Conservation (phyloP, 768 basidiomycete species). For the Baorangia bicolor region DNA sequence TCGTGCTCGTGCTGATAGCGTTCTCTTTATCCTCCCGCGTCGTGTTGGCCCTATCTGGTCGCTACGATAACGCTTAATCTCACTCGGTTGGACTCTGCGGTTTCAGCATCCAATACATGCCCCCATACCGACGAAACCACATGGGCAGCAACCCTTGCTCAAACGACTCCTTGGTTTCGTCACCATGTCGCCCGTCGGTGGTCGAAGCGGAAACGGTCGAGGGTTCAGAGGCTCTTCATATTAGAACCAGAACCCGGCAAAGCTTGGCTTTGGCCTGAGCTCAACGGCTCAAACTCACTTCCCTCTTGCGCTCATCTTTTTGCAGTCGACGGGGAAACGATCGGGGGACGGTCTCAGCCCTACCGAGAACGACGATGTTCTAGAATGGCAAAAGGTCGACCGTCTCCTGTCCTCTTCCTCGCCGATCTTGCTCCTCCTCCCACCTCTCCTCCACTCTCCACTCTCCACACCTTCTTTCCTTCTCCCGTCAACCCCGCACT, state of each 20-base stretch:
- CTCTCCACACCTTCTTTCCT: constrained; percentile 2
- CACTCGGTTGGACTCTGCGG: not conserved
- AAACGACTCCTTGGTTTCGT: constrained; percentile 32
- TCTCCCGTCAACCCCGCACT: constrained; percentile 6
- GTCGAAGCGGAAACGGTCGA: constrained; percentile 25
- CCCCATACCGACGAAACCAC: constrained; percentile 29
- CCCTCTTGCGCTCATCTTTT: not conserved
- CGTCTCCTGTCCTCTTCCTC: not conserved
- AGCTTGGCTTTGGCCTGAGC: not conserved
- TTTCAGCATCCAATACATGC: constrained; percentile 29
- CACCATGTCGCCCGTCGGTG: constrained; percentile 22
- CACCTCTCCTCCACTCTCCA: constrained; percentile 9
- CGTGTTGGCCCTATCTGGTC: constrained; percentile 1
- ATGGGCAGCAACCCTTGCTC: constrained; percentile 28
- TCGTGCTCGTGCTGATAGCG: constrained; percentile 15
- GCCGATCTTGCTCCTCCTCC: constrained; percentile 11
- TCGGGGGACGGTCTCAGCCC: not conserved
- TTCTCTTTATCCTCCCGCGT: constrained; percentile 2
- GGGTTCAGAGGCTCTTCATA: constrained; percentile 27
- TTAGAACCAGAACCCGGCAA: constrained; percentile 7
- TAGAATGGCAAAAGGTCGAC: not conserved
- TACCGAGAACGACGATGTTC: constrained; percentile 8
- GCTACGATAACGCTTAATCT: constrained; percentile 6
- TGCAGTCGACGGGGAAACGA: not conserved
- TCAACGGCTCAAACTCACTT: not conserved